Percentiles rank a stretch among this genome's conserved stretches.
Conservation (phyloP, 2,329 filamentous ascomycete genomes). For the Diplodia mutila region DNA sequence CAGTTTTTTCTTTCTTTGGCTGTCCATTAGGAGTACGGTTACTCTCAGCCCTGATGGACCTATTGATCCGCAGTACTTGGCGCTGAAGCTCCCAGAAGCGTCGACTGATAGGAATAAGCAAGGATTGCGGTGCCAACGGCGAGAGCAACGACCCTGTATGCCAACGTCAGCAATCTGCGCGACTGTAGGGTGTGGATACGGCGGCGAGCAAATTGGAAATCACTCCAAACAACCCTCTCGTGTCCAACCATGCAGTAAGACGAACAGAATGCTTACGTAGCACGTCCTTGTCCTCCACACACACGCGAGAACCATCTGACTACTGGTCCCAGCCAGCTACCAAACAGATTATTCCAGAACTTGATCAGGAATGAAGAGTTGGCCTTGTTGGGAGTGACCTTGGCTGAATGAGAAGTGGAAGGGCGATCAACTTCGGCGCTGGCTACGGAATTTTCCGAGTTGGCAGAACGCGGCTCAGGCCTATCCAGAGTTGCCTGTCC, state of each 20-base stretch:
- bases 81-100: not conserved
- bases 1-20: not conserved
- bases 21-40: not conserved
- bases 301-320: slow-evolving; percentile 12
- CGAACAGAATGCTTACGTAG: slow-evolving; percentile 27
- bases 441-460: not conserved
- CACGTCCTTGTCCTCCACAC: slow-evolving; percentile 23
- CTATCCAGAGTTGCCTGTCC: not conserved
- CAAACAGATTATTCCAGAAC: slow-evolving; percentile 22
- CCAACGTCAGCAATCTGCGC: slow-evolving; percentile 20
- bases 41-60: not conserved
- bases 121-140: not conserved
- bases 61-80: not conserved
- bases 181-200: slow-evolving; percentile 4
- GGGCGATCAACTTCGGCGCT: not conserved
- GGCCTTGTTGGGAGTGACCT: slow-evolving; percentile 2
- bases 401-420: not conserved
- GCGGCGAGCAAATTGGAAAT: slow-evolving; percentile 20
- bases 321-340: slow-evolving; percentile 19
- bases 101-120: slow-evolving; percentile 14
- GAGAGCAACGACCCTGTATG: slow-evolving; percentile 6
- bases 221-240: slow-evolving; percentile 13
- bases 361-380: slow-evolving; percentile 4
- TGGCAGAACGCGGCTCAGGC: not conserved
- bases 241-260: slow-evolving; percentile 18